Conservation (phyloP, 2,329 filamentous ascomycete genomes). For the Cordyceps fumosorosea region DNA sequence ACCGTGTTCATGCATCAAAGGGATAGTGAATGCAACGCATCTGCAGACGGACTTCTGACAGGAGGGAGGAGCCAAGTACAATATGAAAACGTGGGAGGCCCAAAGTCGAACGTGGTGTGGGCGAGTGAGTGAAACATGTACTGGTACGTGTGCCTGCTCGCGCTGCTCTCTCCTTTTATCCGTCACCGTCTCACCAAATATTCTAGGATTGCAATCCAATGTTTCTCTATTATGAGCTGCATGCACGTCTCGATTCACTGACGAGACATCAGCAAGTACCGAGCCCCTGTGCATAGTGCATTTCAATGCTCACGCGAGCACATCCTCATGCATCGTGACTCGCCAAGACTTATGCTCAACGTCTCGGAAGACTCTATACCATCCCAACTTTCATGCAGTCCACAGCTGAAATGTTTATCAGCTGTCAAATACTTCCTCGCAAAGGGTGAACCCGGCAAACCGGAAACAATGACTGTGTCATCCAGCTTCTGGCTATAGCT, state of each 20-base stretch:
- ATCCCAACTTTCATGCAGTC: not conserved
- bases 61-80: too few species aligned
- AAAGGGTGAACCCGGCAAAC: not conserved
- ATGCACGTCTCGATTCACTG: too few species aligned
- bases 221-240: not conserved
- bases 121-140: not conserved
- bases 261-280: too few species aligned
- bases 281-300: too few species aligned
- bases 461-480: constrained; percentile 1
- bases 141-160: not conserved
- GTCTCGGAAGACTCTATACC: too few species aligned
- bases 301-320: too few species aligned
- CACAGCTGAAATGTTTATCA: not conserved
- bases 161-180: not conserved
- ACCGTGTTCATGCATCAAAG: not conserved
- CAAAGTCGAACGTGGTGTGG: not conserved
- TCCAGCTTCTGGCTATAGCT: not conserved
- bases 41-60: not conserved
- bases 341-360: too few species aligned
- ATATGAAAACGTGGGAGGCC: not conserved
- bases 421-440: too few species aligned
- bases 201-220: not conserved
- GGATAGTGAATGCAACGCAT: not conserved
- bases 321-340: too few species aligned
- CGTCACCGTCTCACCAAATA: not conserved